A percentile compares a stretch with the other conserved stretches of the same genome.
These are phyloP conservation scores for Tuber umbilicatum DNA, from an alignment of 495 filamentous ascomycete species.

Conservation along the genomic window DNA sequence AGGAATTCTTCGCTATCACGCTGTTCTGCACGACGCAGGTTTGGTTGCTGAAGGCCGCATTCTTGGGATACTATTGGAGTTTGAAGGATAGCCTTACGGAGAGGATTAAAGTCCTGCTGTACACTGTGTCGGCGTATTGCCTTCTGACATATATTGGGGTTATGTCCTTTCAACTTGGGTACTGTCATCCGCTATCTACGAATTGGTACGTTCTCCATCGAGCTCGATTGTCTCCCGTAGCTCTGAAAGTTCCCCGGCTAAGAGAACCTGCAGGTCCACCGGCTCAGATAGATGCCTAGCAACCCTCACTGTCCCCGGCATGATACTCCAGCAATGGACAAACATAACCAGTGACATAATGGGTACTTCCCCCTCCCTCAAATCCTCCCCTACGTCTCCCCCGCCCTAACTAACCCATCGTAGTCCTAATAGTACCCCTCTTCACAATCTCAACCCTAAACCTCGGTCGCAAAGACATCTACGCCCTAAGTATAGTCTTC, in stretches of 20 bases:
- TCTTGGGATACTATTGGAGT: slow-evolving; percentile 33
- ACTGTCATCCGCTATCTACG: slow-evolving; percentile 20
- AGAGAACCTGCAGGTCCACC: slow-evolving; percentile 10
- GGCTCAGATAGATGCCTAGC: slow-evolving; percentile 25
- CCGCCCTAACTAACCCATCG: neutral
- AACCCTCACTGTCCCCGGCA: slow-evolving; percentile 26
- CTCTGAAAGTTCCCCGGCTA: neutral
- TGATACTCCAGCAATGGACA: slow-evolving; percentile 30
- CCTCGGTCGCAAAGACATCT: slow-evolving; percentile 25
- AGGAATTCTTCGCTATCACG: slow-evolving; percentile 21
- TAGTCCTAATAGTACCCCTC: slow-evolving; percentile 26
- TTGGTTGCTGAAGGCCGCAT: slow-evolving; percentile 31
- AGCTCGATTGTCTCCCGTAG: neutral
- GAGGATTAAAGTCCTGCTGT: slow-evolving; percentile 17
- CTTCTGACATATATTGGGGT: slow-evolving; percentile 24
- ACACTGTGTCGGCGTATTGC: slow-evolving; percentile 20
- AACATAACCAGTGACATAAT: slow-evolving; percentile 31
- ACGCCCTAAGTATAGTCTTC: slow-evolving; percentile 24
- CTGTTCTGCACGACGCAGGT: slow-evolving; percentile 31
- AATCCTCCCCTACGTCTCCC: neutral
- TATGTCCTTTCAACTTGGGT: slow-evolving; percentile 15
- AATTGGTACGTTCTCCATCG: slow-evolving; percentile 18
- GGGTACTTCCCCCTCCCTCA: slow-evolving; percentile 5
- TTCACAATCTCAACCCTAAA: slow-evolving; percentile 28
- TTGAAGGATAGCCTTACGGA: slow-evolving; percentile 15